Percentiles rank a stretch among this genome's conserved stretches.
These are phyloP conservation scores for Daldinia sp. DNA, from an alignment of 2,329 filamentous ascomycete species.

Conservation along the genomic window DNA sequence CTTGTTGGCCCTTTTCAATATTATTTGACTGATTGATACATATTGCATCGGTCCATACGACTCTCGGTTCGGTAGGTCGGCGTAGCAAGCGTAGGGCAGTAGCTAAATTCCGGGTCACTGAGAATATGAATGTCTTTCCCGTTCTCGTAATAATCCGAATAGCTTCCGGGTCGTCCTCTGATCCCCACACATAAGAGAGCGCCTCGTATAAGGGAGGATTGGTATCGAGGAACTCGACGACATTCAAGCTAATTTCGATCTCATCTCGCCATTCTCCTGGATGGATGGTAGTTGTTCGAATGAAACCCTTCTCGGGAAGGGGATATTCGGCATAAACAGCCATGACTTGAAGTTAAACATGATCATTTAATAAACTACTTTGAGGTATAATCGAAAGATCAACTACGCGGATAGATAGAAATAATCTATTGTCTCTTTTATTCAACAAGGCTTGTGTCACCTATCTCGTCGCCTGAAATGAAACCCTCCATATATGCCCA, in stretches of 20 bases:
- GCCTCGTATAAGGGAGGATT: background rate
- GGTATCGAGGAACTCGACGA: background rate
- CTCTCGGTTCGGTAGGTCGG: background rate
- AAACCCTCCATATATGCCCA: constrained; percentile 9
- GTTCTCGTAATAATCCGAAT: background rate
- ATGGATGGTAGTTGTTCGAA: constrained; percentile 5
- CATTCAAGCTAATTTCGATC: background rate
- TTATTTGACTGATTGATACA: constrained; percentile 3
- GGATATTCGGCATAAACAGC: constrained; percentile 1
- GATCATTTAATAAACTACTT: background rate
- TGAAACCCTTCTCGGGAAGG: constrained; percentile 4
- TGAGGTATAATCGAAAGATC: background rate
- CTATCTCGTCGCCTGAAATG: background rate
- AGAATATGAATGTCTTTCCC: background rate
- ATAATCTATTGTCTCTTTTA: background rate
- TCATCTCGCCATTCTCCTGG: background rate
- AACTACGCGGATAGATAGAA: background rate
- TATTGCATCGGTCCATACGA: constrained; percentile 1
- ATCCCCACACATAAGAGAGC: constrained; percentile 5
- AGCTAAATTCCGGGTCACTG: background rate
- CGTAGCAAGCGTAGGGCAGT: background rate
- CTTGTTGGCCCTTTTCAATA: constrained; percentile 3
- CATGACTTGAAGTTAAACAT: background rate
- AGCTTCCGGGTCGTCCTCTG: background rate
- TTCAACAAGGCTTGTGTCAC: constrained; percentile 1